phyloP scores from a whole-genome alignment of 2,329 filamentous ascomycete species.

The Xylaria sp. region DNA sequence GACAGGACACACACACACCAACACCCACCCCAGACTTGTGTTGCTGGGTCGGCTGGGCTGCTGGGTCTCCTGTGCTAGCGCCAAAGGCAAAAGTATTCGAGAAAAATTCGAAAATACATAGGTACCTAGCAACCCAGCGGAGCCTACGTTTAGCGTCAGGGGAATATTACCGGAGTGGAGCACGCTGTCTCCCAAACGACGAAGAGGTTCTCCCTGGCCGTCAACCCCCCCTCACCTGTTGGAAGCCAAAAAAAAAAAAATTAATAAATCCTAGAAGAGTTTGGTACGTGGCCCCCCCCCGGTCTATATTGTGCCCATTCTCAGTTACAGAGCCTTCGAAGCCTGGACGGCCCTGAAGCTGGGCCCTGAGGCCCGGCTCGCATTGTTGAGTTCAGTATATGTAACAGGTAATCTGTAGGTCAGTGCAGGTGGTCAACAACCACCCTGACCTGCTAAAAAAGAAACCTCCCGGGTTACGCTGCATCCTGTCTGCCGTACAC shows the following conservation, averaged over 20 bases:
- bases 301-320: conserved; percentile 24
- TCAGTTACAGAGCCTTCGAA: not conserved
- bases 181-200: conserved; percentile 27
- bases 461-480: too few species aligned
- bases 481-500: too few species aligned
- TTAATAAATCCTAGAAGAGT: conserved; percentile 10
- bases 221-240: conserved; percentile 29
- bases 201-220: conserved; percentile 34
- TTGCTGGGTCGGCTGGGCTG: conserved; percentile 24
- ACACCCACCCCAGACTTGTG: conserved; percentile 28
- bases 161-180: conserved; percentile 37
- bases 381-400: not conserved
- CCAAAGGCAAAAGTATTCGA: conserved; percentile 35
- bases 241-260: conserved; percentile 16
- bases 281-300: conserved; percentile 20
- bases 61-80: conserved; percentile 29
- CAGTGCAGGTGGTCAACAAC: not conserved
- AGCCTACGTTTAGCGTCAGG: conserved; percentile 34
- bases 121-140: conserved; percentile 17
- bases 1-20: too few species aligned
- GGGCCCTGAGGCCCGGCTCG: not conserved
- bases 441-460: not conserved
- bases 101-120: conserved; percentile 38
- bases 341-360: not conserved
- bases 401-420: too few species aligned